Percentiles rank a stretch among this genome's conserved stretches.
phyloP scores from a whole-genome alignment of 2,329 filamentous ascomycete genomes.

The Aspergillus thermomutatus region DNA sequence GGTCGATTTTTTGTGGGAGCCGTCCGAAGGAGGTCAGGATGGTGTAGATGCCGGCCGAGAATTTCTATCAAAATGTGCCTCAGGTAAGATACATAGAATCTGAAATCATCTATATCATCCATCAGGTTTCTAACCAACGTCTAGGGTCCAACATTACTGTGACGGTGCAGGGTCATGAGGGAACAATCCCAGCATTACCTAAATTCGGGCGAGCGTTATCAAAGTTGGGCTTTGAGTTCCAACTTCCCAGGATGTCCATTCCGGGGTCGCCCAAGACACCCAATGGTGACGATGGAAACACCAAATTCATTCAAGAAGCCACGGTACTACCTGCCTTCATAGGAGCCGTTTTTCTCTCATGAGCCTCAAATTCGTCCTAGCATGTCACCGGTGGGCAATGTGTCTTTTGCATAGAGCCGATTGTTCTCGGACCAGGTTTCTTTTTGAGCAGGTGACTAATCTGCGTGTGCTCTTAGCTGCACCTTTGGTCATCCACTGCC shows the following conservation, averaged over 20 bases:
- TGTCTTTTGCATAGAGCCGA: constrained; percentile 2
- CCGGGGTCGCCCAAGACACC: constrained; percentile 47
- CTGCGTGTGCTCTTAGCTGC: constrained; percentile 48
- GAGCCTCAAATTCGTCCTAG: constrained; percentile 6
- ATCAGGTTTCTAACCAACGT: constrained; percentile 5
- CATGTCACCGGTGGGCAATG: constrained; percentile 7
- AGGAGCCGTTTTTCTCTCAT: constrained; percentile 11
- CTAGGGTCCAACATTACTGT: constrained; percentile 75
- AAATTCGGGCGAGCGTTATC: constrained; percentile 70
- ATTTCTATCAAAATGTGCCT: constrained; percentile 80
- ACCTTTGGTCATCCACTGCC: constrained; percentile 81
- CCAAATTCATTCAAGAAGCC: constrained; percentile 78
- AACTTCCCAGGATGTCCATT: constrained; percentile 64
- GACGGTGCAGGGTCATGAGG: constrained; percentile 66
- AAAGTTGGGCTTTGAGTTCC: constrained; percentile 66
- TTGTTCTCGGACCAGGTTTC: constrained; percentile 23
- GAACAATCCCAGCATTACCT: constrained; percentile 71
- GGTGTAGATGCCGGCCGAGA: constrained; percentile 64
- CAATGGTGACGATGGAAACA: constrained; percentile 43
- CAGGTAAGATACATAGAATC: constrained; percentile 48
- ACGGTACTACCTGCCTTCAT: constrained; percentile 48
- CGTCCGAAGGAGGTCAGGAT: constrained; percentile 59
- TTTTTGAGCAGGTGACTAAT: constrained; percentile 11
- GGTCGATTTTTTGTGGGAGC: constrained; percentile 72
- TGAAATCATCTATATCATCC: background rate